A percentile compares a stretch with the other conserved stretches of the same genome.
Evolutionary conservation across 164 flowering plant species (phyloP).

Genomic region (Cinnamomum chago): DNA sequence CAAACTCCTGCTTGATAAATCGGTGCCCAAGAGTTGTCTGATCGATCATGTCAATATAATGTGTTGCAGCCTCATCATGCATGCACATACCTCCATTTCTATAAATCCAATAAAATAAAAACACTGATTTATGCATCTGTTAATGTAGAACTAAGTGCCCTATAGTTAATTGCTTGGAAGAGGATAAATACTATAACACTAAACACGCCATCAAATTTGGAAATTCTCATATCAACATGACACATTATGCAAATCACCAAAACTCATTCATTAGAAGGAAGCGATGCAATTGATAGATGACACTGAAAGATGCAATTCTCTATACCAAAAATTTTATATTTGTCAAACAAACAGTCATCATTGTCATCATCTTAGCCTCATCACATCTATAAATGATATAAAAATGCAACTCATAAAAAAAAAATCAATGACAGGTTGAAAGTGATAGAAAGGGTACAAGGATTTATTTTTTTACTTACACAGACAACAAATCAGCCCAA

Average conservation of each 20-base stretch:
- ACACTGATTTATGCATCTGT: background rate
- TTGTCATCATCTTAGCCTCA: no score
- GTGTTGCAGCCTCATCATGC: constrained; percentile 86
- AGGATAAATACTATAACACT: background rate
- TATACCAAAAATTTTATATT: background rate
- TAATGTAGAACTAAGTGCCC: background rate
- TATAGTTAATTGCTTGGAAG: background rate
- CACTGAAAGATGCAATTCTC: background rate
- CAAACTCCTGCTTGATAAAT: constrained; percentile 58
- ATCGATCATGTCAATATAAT: constrained; percentile 83
- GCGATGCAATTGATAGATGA: background rate
- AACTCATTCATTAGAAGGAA: background rate
- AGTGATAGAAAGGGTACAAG: no score
- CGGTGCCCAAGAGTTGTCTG: constrained; percentile 81
- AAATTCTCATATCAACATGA: background rate
- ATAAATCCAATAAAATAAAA: constrained; percentile 4
- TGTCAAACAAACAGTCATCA: no score
- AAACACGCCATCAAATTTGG: background rate
- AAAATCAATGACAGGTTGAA: no score
- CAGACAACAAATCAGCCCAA: no score
- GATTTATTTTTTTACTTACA: no score
- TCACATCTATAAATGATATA: no score
- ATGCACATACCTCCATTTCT: constrained; percentile 90
- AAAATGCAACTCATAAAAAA: no score
- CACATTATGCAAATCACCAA: no score